Evolutionary conservation across 306 rosid species (phyloP).

Genomic region (Medicago arabica): DNA sequence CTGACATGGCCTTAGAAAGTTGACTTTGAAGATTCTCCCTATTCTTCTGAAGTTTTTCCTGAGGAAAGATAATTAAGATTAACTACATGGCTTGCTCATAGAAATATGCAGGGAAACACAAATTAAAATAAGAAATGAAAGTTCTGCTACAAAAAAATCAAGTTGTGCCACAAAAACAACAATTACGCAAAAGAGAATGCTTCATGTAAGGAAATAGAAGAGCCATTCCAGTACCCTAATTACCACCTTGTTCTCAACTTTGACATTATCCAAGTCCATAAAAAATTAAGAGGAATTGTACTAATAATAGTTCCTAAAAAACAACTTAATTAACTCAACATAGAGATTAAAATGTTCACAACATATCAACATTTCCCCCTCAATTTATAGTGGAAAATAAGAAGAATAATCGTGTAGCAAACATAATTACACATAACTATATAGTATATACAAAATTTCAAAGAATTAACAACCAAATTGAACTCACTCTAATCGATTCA

Average conservation of each 20-base stretch:
- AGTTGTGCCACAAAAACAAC: no score
- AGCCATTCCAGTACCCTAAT: no score
- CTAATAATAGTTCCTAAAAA: constrained; percentile 1
- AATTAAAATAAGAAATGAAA: no score
- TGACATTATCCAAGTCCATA: no score
- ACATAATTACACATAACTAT: not conserved
- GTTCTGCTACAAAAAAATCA: no score
- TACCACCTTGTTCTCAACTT: no score
- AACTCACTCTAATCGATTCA: constrained; percentile 53
- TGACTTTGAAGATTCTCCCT: constrained; percentile 50
- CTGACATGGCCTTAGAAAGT: constrained; percentile 25
- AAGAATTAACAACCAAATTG: not conserved
- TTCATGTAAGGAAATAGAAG: no score
- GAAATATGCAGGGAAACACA: no score
- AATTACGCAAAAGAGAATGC: no score
- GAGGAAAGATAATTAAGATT: constrained; percentile 31
- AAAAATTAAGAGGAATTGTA: not conserved
- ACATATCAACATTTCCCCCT: not conserved
- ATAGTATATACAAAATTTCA: constrained; percentile 15
- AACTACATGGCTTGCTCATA: not conserved
- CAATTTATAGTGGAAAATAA: not conserved
- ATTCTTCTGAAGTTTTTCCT: constrained; percentile 73
- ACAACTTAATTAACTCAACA: not conserved
- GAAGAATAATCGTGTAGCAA: not conserved
- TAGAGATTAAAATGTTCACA: not conserved